phyloP scores from a whole-genome alignment of 2,329 filamentous ascomycete genomes.

The Bisporella sp. region DNA sequence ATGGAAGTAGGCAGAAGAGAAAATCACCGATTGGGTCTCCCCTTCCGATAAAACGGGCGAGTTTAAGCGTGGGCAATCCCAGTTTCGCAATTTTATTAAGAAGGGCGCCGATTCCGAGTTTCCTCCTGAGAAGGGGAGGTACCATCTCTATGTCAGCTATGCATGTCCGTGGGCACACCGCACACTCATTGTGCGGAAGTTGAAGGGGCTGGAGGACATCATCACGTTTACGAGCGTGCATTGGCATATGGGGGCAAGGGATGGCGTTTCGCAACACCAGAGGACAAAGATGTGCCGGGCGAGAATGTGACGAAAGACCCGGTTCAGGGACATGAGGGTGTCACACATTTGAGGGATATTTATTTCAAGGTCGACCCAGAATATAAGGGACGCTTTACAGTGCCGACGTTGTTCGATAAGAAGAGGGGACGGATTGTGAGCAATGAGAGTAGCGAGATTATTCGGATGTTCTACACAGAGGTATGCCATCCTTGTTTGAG shows the following conservation, averaged over 20 bases:
- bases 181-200: slow-evolving; percentile 75
- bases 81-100: slow-evolving; percentile 67
- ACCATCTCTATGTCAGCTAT: slow-evolving; percentile 71
- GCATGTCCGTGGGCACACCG: slow-evolving; percentile 69
- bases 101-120: slow-evolving; percentile 49
- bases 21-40: slow-evolving; percentile 80
- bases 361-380: slow-evolving; percentile 60
- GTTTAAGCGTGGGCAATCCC: slow-evolving; percentile 82
- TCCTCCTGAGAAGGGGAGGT: slow-evolving; percentile 74
- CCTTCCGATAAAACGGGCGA: slow-evolving; percentile 74
- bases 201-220: slow-evolving; percentile 88
- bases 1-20: slow-evolving; percentile 23
- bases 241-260: slow-evolving; percentile 61
- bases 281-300: slow-evolving; percentile 48
- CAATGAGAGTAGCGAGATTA: slow-evolving; percentile 80
- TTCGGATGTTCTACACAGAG: slow-evolving; percentile 74
- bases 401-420: slow-evolving; percentile 61
- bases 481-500: slow-evolving; percentile 43
- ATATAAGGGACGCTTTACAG: slow-evolving; percentile 63
- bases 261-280: slow-evolving; percentile 57
- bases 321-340: slow-evolving; percentile 53
- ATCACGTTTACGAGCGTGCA: slow-evolving; percentile 43
- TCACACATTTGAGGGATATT: slow-evolving; percentile 59
- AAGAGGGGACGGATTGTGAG: slow-evolving; percentile 64
- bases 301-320: slow-evolving; percentile 59